Evolutionary conservation across 345 rosid genomes (phyloP), one percentile per base, ranked within the genome.

Genomic region (Brassica incana): DNA sequence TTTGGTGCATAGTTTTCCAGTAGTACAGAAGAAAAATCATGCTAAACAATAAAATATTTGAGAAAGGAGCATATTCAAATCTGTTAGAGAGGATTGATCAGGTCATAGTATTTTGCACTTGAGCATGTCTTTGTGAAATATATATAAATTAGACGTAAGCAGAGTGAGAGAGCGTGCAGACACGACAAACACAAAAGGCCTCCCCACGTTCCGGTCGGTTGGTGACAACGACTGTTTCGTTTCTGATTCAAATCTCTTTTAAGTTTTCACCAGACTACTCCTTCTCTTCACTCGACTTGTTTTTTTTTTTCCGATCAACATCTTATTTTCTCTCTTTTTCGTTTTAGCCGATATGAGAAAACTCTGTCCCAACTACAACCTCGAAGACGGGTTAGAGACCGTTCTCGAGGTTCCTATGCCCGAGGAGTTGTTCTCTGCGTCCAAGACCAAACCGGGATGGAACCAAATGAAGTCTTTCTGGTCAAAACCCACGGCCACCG

Each of bases 371-470:
- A 95, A 95, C 77, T 86, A 82, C 23, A 94, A 90, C 75, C 83
- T 89, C 5, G 97, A 92, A 65, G 98, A 92, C 72, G 94, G 93
- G 33, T 85, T 95, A 76, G 99, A 93, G n/a, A 95, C 99, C 5
- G 99, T 95, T 4, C 89, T 95, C 2, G 99, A 95, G 84, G 98
- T 95, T 50, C 99, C 98, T 0, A 89, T 95, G 69, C 99, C 99
- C 0, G 99, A 95, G 76, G 98, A 93, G 80, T 83, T 91, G 86
- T 95, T 92, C 76, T 68, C 83, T 18, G 78, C 48, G 65, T 74
- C 80, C 65, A 78, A 81, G 35, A 78, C 79, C 38, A 83, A 75
- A 65, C 74, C 76, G 4, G 71, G 97, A 29, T 92, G 98, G 98
- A 91, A 90, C 65, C 88, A 84, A 78, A 84, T 95, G 93, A 93